Percentiles rank a stretch among this genome's conserved stretches.
phyloP scores from a whole-genome alignment of 768 basidiomycete species.

The Cytidiella melzeri region DNA sequence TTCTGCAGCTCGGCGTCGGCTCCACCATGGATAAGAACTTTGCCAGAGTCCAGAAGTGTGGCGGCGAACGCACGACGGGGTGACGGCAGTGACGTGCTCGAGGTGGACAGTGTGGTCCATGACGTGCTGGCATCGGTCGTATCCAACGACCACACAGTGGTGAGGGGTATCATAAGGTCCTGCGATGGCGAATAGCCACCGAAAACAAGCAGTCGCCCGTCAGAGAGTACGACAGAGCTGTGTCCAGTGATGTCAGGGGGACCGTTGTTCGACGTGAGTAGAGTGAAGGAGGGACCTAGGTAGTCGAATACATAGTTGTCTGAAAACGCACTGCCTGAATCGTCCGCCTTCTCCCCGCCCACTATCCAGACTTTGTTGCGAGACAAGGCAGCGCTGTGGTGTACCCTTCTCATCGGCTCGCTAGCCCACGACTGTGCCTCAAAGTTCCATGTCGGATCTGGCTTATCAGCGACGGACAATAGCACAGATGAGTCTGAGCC shows the following conservation, averaged over 20 bases:
- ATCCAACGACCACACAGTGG: constrained; percentile 58
- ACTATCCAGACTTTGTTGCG: constrained; percentile 59
- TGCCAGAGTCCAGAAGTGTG: constrained; percentile 41
- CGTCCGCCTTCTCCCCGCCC: constrained; percentile 81
- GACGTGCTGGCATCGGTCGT: constrained; percentile 34
- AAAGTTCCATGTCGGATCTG: constrained; percentile 39
- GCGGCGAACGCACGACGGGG: constrained; percentile 63
- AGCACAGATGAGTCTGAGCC: constrained; percentile 58
- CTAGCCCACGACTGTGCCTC: constrained; percentile 49
- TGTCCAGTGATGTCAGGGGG: constrained; percentile 75
- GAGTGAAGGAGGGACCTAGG: constrained; percentile 41
- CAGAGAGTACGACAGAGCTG: constrained; percentile 56
- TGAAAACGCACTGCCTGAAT: constrained; percentile 54
- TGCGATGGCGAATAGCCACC: constrained; percentile 60
- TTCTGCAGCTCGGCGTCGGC: constrained; percentile 46
- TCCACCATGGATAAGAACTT: constrained; percentile 76
- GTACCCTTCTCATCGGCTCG: constrained; percentile 72
- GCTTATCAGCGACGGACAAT: constrained; percentile 37
- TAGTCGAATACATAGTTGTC: constrained; percentile 64
- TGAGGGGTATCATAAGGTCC: constrained; percentile 45
- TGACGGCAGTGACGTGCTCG: constrained; percentile 38
- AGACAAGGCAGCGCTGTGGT: constrained; percentile 54
- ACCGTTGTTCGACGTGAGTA: constrained; percentile 45
- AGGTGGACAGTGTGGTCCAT: constrained; percentile 46
- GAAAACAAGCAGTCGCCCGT: constrained; percentile 65